These are phyloP conservation scores for Lomentospora prolificans DNA, from an alignment of 2,329 filamentous ascomycete genomes.

Conservation along the genomic window DNA sequence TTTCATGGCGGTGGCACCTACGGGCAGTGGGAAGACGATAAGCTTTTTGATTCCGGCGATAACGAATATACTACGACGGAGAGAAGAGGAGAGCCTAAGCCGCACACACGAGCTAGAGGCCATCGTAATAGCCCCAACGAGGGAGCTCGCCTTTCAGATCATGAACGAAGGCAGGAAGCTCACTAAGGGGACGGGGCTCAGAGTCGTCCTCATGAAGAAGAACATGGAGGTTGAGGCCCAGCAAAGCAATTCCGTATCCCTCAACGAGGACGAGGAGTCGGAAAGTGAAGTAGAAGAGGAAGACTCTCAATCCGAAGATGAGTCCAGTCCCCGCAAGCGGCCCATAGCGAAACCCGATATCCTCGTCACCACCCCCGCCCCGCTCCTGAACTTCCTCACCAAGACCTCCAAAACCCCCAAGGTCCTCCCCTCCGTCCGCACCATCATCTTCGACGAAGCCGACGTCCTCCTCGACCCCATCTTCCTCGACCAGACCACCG, in stretches of 20 bases:
- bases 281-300: slow-evolving; percentile 16
- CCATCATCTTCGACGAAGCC: slow-evolving; percentile 82
- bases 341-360: slow-evolving; percentile 24
- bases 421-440: slow-evolving; percentile 56
- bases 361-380: slow-evolving; percentile 36
- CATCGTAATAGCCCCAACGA: slow-evolving; percentile 67
- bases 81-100: slow-evolving; percentile 29
- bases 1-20: slow-evolving; percentile 82
- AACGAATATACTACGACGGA: slow-evolving; percentile 57
- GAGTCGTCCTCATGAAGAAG: slow-evolving; percentile 74
- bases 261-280: slow-evolving; percentile 26
- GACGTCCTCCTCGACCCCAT: slow-evolving; percentile 87
- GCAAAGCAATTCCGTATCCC: slow-evolving; percentile 22
- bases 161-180: slow-evolving; percentile 81
- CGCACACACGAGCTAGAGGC: slow-evolving; percentile 46
- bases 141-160: slow-evolving; percentile 71
- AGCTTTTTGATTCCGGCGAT: slow-evolving; percentile 85
- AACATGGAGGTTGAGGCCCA: slow-evolving; percentile 60
- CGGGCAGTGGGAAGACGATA: slow-evolving; percentile 92
- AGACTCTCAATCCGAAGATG: slow-evolving; percentile 22
- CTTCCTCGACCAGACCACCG: slow-evolving; percentile 80
- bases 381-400: slow-evolving; percentile 63
- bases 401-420: slow-evolving; percentile 31
- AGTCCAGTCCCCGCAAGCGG: slow-evolving; percentile 14
- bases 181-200: slow-evolving; percentile 63